Evolutionary conservation across 2,329 filamentous ascomycete genomes (phyloP).

Genomic region (Blastomyces emzantsi): DNA sequence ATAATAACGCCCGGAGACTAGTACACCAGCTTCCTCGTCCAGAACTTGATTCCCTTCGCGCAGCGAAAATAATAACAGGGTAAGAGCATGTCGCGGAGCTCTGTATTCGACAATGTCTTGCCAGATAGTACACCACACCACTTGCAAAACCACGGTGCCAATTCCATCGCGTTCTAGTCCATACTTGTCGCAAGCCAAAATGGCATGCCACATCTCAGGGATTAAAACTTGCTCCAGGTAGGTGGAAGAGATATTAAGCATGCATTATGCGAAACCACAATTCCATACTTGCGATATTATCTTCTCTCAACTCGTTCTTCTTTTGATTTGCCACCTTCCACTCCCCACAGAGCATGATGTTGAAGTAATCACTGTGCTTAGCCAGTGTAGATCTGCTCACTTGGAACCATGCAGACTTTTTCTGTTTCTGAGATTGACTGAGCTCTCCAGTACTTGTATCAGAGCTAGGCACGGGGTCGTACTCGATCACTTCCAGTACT

Average conservation of each 20-base stretch:
- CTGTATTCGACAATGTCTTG: neutral
- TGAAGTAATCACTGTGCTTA: neutral
- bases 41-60: neutral
- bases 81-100: neutral
- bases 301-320: neutral
- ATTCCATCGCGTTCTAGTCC: neutral
- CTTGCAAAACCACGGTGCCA: constrained; percentile 1
- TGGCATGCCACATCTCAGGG: neutral
- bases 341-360: neutral
- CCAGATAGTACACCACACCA: neutral
- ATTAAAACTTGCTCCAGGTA: neutral
- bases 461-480: neutral
- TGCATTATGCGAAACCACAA: constrained; percentile 8
- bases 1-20: neutral
- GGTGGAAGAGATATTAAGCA: neutral
- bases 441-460: neutral
- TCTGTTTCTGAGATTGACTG: neutral
- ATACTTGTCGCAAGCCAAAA: constrained; percentile 7
- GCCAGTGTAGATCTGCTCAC: neutral
- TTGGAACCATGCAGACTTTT: neutral
- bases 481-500: neutral
- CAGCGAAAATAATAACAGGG: neutral
- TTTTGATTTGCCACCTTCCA: neutral
- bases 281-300: constrained; percentile 8
- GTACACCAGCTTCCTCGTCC: constrained; percentile 2